These are phyloP conservation scores for Colletotrichum sp. DNA, from an alignment of 2,329 filamentous ascomycete species.

Conservation along the genomic window DNA sequence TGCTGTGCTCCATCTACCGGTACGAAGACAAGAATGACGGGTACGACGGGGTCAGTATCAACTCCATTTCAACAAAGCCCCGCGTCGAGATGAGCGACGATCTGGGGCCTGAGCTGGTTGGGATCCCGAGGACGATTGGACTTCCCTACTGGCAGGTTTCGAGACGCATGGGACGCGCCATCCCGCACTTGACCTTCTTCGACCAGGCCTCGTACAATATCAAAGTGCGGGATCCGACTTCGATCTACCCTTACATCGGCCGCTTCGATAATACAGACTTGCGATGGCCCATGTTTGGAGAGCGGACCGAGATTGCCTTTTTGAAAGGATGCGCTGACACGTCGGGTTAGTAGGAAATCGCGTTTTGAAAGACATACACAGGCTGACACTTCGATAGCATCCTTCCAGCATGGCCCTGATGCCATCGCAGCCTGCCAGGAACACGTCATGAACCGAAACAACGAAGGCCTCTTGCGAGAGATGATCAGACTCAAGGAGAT, in stretches of 20 bases:
- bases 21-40: constrained; percentile 59
- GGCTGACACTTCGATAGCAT: constrained; percentile 33
- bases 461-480: constrained; percentile 54
- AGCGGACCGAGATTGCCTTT: constrained; percentile 56
- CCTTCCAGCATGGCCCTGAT: constrained; percentile 55
- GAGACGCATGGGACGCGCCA: constrained; percentile 53
- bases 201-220: constrained; percentile 61
- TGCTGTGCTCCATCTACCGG: constrained; percentile 58
- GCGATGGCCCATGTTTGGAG: constrained; percentile 59
- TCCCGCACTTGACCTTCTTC: constrained; percentile 57
- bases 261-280: constrained; percentile 59
- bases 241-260: constrained; percentile 53
- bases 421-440: constrained; percentile 59
- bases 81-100: constrained; percentile 54
- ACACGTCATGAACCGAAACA: constrained; percentile 56
- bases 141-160: constrained; percentile 56
- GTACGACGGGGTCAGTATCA: constrained; percentile 50
- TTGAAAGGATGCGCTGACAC: constrained; percentile 55
- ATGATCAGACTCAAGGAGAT: constrained; percentile 58
- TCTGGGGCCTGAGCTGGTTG: constrained; percentile 52
- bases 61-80: constrained; percentile 35
- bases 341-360: constrained; percentile 31
- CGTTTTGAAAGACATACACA: not conserved
- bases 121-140: constrained; percentile 53
- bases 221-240: constrained; percentile 52